These are phyloP conservation scores for Sclerotinia borealis DNA, from an alignment of 2,329 filamentous ascomycete genomes.

Conservation along the genomic window DNA sequence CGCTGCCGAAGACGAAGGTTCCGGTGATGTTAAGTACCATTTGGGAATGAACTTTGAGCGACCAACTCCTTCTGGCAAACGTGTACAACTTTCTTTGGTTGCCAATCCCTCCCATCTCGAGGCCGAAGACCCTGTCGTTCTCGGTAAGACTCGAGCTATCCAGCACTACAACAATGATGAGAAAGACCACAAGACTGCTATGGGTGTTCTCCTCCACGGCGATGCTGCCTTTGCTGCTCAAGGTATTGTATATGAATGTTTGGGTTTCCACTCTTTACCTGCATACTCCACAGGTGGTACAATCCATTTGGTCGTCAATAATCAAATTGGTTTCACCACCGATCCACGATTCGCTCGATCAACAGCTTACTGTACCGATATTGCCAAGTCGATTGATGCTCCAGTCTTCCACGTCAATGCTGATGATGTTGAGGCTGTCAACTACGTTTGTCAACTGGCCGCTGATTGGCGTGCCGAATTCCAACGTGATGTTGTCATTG, in stretches of 20 bases:
- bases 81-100: conserved; percentile 96
- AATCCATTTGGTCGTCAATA: conserved; percentile 96
- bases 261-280: conserved; percentile 93
- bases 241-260: conserved; percentile 96
- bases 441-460: conserved; percentile 95
- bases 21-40: conserved; percentile 98
- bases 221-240: conserved; percentile 96
- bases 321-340: conserved; percentile 99
- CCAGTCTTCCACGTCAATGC: conserved; percentile 99
- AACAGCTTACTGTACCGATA: conserved; percentile 97
- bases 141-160: conserved; percentile 95
- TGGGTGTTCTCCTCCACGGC: conserved; percentile 94
- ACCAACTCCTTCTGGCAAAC: conserved; percentile 95
- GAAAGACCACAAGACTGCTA: conserved; percentile 78
- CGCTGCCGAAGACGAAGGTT: conserved; percentile 88
- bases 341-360: conserved; percentile 96
- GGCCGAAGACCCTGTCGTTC: conserved; percentile 94
- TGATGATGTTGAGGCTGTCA: conserved; percentile 96
- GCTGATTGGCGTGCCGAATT: conserved; percentile 98
- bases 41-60: conserved; percentile 99
- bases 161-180: conserved; percentile 99
- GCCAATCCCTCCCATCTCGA: conserved; percentile 98
- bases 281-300: conserved; percentile 97
- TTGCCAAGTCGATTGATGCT: conserved; percentile 97
- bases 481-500: conserved; percentile 96